Percentiles rank a stretch among this genome's conserved stretches.
These are phyloP conservation scores for Neurospora africana DNA, from an alignment of 495 filamentous ascomycete species.

Conservation along the genomic window DNA sequence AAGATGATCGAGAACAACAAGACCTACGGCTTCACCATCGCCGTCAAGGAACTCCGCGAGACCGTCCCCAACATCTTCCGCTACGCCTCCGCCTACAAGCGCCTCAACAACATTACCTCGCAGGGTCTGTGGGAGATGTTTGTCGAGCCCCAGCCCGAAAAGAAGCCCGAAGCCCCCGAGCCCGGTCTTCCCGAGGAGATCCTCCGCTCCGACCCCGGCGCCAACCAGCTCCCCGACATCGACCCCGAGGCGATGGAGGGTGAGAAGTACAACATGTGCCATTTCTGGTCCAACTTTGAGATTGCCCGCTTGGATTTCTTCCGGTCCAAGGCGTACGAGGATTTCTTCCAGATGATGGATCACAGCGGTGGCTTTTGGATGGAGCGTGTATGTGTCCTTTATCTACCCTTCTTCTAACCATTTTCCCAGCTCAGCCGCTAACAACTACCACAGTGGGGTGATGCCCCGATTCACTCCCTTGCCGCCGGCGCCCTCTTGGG, in stretches of 20 bases:
- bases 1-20: conserved; percentile 89
- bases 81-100: conserved; percentile 98
- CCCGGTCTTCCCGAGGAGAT: conserved; percentile 77
- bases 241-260: conserved; percentile 94
- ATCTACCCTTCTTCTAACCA: background rate
- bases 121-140: conserved; percentile 99
- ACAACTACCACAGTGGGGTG: conserved; percentile 69
- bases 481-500: conserved; percentile 81
- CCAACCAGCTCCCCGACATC: conserved; percentile 62
- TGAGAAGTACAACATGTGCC: conserved; percentile 99
- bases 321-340: conserved; percentile 90
- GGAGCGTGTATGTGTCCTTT: conserved; percentile 63
- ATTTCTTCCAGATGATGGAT: conserved; percentile 99
- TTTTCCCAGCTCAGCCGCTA: background rate
- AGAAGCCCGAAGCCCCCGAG: conserved; percentile 45
- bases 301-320: conserved; percentile 94
- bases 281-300: conserved; percentile 99
- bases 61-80: conserved; percentile 99
- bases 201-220: conserved; percentile 61
- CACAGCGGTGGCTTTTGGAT: conserved; percentile 97
- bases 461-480: conserved; percentile 96
- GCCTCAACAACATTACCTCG: conserved; percentile 79
- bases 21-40: conserved; percentile 98
- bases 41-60: conserved; percentile 95
- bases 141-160: conserved; percentile 58